Evolutionary conservation across 345 rosid species (phyloP).

Genomic region (Dipteronia dyeriana): DNA sequence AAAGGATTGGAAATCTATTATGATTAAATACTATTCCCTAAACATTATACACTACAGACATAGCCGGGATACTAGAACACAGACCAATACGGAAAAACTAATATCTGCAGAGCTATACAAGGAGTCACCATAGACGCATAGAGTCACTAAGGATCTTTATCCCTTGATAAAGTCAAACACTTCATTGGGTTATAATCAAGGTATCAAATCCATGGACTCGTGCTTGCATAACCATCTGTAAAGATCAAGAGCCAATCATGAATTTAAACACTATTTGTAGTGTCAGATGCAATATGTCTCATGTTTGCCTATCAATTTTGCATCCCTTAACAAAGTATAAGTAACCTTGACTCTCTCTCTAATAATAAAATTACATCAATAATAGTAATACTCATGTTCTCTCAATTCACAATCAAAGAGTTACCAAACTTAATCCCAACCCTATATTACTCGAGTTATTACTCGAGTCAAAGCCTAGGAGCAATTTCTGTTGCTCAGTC

Average conservation of each 20-base stretch:
- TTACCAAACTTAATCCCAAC: neutral
- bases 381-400: neutral
- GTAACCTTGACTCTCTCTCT: neutral
- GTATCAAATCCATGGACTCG: neutral
- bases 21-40: neutral
- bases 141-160: neutral
- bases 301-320: neutral
- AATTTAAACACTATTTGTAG: neutral
- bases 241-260: neutral
- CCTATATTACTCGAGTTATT: neutral
- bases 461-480: neutral
- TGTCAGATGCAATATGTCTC: neutral
- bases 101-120: neutral
- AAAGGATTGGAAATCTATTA: neutral
- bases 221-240: neutral
- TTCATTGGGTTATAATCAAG: neutral
- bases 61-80: neutral
- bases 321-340: neutral
- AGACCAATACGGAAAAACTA: neutral
- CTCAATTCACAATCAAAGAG: neutral
- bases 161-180: neutral
- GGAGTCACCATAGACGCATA: neutral
- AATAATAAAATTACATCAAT: neutral
- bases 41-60: neutral
- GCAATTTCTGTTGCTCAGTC: neutral